Percentiles rank a stretch among this genome's conserved stretches.
Conservation (phyloP, 129 eudicot species). For the carrot (Daucus carota) region DNA sequence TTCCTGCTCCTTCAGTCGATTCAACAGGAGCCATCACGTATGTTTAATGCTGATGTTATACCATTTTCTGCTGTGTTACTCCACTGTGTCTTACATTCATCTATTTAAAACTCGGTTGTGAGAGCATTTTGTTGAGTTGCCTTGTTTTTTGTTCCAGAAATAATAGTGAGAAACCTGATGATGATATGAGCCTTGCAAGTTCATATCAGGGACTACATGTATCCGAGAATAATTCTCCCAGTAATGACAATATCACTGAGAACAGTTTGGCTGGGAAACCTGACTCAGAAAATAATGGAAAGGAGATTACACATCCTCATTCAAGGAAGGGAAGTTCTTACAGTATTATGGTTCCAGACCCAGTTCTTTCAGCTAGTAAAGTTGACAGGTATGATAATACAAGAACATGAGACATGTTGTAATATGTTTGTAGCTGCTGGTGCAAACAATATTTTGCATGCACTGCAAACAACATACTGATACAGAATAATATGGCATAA, state of each 20-base stretch:
- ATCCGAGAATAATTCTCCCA: constrained; percentile 30
- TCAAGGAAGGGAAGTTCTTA: constrained; percentile 34
- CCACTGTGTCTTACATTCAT: background rate
- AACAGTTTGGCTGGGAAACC: constrained; percentile 37
- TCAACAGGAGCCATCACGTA: constrained; percentile 34
- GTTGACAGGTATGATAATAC: constrained; percentile 32
- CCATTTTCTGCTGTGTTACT: background rate
- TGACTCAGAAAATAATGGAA: constrained; percentile 29
- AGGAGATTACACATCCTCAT: constrained; percentile 27
- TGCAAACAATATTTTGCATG: background rate
- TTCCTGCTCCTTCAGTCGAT: constrained; percentile 30
- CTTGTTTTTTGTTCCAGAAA: constrained; percentile 30
- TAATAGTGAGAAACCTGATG: constrained; percentile 48
- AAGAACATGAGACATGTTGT: constrained; percentile 6
- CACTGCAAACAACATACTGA: background rate
- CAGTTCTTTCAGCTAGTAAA: constrained; percentile 8
- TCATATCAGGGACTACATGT: constrained; percentile 33
- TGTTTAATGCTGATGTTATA: constrained; percentile 13
- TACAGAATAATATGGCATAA: background rate
- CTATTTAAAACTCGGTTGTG: background rate
- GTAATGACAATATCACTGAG: constrained; percentile 24
- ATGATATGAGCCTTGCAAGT: constrained; percentile 38
- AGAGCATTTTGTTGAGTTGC: background rate
- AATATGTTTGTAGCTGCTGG: background rate
- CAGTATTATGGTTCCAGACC: constrained; percentile 17